Evolutionary conservation across 768 basidiomycete genomes (phyloP).

Genomic region (Xerocomellus chrysenteron): DNA sequence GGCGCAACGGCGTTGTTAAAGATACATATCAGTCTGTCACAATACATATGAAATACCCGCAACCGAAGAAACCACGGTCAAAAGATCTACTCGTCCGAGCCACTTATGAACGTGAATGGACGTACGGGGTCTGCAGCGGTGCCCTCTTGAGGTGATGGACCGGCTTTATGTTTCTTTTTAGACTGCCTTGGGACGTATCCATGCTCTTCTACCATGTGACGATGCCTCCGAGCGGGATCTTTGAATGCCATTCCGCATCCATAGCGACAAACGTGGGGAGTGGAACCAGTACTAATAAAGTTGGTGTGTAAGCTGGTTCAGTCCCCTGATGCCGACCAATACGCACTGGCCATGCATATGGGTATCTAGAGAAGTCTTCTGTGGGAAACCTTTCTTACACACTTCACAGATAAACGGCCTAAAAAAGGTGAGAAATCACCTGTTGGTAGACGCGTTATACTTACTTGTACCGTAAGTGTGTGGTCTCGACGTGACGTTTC

Average conservation of each 20-base stretch:
- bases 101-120: constrained; percentile 33
- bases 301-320: constrained; percentile 10
- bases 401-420: constrained; percentile 53
- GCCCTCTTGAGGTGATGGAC: constrained; percentile 28
- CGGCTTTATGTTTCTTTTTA: constrained; percentile 44
- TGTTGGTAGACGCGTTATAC: constrained; percentile 23
- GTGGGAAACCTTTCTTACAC: constrained; percentile 54
- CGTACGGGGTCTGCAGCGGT: constrained; percentile 27
- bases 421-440: constrained; percentile 14
- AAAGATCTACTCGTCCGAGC: constrained; percentile 25
- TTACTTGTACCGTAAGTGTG: constrained; percentile 60
- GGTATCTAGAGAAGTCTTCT: constrained; percentile 59
- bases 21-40: constrained; percentile 23
- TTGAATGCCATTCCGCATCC: constrained; percentile 55
- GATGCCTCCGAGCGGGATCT: constrained; percentile 62
- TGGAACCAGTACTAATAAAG: constrained; percentile 51
- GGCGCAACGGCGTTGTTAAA: constrained; percentile 15
- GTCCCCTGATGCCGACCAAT: neutral
- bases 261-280: constrained; percentile 53
- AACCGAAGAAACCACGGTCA: constrained; percentile 4
- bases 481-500: constrained; percentile 65
- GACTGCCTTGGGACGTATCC: constrained; percentile 48
- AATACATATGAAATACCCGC: constrained; percentile 24
- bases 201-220: constrained; percentile 55
- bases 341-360: constrained; percentile 56